Evolutionary conservation across 163 green algal species (phyloP).

Genomic region (Chloromonas sp.): DNA sequence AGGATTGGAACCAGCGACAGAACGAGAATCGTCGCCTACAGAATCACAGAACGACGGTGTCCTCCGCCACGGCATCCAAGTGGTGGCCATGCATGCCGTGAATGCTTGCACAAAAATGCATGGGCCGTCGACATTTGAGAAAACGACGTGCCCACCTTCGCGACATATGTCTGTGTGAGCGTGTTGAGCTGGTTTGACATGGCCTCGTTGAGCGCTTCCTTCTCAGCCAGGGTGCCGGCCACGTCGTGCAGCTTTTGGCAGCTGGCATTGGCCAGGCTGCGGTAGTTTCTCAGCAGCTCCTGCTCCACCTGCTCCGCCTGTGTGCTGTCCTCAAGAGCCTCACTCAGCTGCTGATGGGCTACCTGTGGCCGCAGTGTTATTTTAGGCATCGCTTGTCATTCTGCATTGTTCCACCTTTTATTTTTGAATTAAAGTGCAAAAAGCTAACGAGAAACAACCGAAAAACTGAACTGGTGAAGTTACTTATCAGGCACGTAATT

Average conservation of each 20-base stretch:
- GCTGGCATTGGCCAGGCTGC: background rate
- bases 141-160: background rate
- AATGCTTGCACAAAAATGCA: too few relatives aligned
- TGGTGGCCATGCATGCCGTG: too few relatives aligned
- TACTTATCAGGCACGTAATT: too few relatives aligned
- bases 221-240: background rate
- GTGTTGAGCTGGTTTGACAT: background rate
- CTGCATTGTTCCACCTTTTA: too few relatives aligned
- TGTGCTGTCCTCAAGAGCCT: background rate
- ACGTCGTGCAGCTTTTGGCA: background rate
- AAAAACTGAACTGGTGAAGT: too few relatives aligned
- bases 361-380: background rate
- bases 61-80: too few relatives aligned
- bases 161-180: background rate
- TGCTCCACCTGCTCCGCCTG: background rate
- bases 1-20: too few relatives aligned
- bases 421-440: too few relatives aligned
- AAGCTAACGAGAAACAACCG: too few relatives aligned
- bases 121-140: too few relatives aligned
- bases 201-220: background rate
- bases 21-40: too few relatives aligned
- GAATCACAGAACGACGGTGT: too few relatives aligned
- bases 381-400: background rate
- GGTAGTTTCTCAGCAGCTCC: background rate
- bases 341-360: background rate